Evolutionary conservation across 1,284 basidiomycete species (phyloP), one percentile per base, ranked within the genome.

Genomic region (Pseudozyma pruni): DNA sequence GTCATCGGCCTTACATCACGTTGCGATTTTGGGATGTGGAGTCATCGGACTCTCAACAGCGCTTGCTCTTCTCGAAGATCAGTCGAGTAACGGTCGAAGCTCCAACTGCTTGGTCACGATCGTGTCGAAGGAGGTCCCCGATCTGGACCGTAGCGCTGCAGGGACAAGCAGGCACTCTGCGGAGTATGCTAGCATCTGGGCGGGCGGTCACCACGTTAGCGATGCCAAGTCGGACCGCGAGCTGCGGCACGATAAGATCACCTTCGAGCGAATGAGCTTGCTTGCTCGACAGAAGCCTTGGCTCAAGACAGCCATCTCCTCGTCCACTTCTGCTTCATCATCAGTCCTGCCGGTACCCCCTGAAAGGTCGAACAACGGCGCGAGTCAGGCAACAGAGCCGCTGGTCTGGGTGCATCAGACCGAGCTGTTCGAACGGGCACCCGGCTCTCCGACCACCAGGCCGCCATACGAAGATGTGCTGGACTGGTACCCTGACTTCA

Each of bases 321-420:
- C 34, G n/a, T 8, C 23, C 5, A 17, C 37, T 16, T 25, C 10
- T 22, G 23, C 20, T 9, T 33, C 4, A 6, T 17, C 17, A 14
- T 27, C 55, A 8, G 10, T 54, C 3, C 16, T 40, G 9, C 49
- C 54, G 4, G 11, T 43, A 4, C 20, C 25, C 11, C 6, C 31
- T 3, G n/a, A 16, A 23, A 16, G 19, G 20, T 16, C 17, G 6
- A 17, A 14, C 1, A 2, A n/a, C 19, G 20, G 11, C 3, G 2
- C 34, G 7, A 19, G 37, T 5, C 20, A 29, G 5, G 8, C 29
- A 35, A 27, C 59, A 23, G 56, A 62, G 22, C 70, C 74, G 4
- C 57, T 76, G 13, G 58, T 70, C 3, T 77, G 75, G 75, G 75
- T 75, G n/a, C 60, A 75, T 37, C 76, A 78, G 52, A 66, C 59